phyloP scores from a whole-genome alignment of 2,329 filamentous ascomycete genomes.

The Cordyceps javanica region DNA sequence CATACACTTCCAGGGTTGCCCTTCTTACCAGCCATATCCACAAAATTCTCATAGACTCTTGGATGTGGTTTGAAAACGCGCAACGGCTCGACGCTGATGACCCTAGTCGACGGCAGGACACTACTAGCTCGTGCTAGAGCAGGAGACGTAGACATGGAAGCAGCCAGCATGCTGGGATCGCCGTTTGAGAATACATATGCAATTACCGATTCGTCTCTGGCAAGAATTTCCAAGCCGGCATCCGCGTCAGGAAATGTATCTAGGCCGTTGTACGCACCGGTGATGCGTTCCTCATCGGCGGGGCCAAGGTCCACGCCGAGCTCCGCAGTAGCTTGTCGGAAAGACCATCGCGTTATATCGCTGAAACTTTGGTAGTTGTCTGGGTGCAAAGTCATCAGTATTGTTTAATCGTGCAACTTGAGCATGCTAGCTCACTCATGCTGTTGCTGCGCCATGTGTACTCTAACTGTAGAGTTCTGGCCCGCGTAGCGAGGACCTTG shows the following conservation, averaged over 20 bases:
- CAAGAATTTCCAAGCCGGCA: conserved; percentile 43
- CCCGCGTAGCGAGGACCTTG: conserved; percentile 49
- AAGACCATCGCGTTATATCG: conserved; percentile 54
- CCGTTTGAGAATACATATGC: conserved; percentile 68
- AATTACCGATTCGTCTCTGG: conserved; percentile 33
- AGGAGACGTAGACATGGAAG: conserved; percentile 51
- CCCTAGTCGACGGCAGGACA: conserved; percentile 36
- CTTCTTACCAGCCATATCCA: conserved; percentile 41
- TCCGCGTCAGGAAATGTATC: conserved; percentile 59
- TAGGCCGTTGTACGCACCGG: conserved; percentile 60
- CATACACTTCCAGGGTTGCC: conserved; percentile 48
- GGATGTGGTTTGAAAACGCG: conserved; percentile 59
- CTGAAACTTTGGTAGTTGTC: conserved; percentile 52
- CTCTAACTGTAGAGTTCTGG: conserved; percentile 66
- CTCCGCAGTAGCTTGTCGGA: conserved; percentile 60
- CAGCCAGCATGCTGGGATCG: conserved; percentile 54
- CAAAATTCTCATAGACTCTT: conserved; percentile 55
- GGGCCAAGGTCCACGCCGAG: conserved; percentile 38
- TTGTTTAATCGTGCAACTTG: not conserved
- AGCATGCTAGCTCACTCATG: conserved; percentile 52
- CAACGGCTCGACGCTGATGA: conserved; percentile 57
- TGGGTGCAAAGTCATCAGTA: not conserved
- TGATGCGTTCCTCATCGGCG: conserved; percentile 42
- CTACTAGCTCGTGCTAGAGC: conserved; percentile 42
- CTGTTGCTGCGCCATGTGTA: conserved; percentile 72